Base-by-base conservation (phyloP, 2,329 filamentous ascomycete species). In the Biscogniauxia sp. region DNA sequence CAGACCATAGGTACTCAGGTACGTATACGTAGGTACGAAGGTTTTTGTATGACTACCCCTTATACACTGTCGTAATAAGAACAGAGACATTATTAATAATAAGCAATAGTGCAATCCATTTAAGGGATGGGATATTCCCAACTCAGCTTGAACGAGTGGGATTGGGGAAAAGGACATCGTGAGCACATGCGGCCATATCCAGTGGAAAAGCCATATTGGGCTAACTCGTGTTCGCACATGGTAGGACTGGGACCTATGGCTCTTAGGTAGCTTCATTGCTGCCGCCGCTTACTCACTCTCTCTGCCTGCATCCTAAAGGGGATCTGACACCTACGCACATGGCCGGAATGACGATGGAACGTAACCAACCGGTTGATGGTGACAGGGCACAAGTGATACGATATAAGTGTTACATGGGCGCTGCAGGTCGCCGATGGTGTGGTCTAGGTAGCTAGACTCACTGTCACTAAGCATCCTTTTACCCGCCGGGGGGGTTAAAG, bases 341-440 rank as follows among this genome's bases (percentile, higher is more conserved):
- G 50, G 50, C 50, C 20, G 37, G 37, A 45, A 45, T n/a, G 37
- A 51, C 19, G 50, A 19, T 51, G 37, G 15, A 51, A 51, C 50
- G 50, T 51, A 59, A 54, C 25, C 26, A 23, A 26, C 26, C 25
- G 53, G 17, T 17, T 37, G 32, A 64, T 54, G 51, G 63, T 64
- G 61, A 53, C 17, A 52, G 51, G 57, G 41, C 19, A 26, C 55
- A 59, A 54, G 57, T 55, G 57, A 59, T 57, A 64, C 65, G 62
- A 61, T 61, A 59, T 54, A 63, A 67, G 57, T 57, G 64, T 66
- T 56, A 32, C 58, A 64, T 62, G 59, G 61, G 62, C 59, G 59
- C 66, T 69, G 69, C 69, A 67, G 61, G 55, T 69, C 61, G 63
- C 68, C 65, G 61, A 58, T 56, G 59, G 58, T 64, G 63, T 28